A percentile compares a stretch with the other conserved stretches of the same genome.
Conservation (phyloP, 352 stramenopile genomes). For the Globisporangium polare region DNA sequence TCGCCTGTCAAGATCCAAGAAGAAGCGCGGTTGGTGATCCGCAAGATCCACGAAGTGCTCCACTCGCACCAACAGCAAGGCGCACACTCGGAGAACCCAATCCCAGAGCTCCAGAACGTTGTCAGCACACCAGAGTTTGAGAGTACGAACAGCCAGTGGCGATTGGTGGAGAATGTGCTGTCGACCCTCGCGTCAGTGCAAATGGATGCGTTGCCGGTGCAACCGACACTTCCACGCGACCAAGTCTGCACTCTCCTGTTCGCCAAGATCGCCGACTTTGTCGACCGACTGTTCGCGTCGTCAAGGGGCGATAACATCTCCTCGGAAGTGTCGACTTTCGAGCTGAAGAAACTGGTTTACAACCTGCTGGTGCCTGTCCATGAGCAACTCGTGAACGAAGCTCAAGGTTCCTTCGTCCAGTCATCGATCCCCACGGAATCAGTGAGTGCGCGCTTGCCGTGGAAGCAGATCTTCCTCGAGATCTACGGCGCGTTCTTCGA, state of each 20-base stretch:
- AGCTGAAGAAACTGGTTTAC: slow-evolving; percentile 66
- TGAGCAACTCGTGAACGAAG: slow-evolving; percentile 23
- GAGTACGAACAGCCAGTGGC: slow-evolving; percentile 36
- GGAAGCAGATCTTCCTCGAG: slow-evolving; percentile 51
- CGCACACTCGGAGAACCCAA: slow-evolving; percentile 16
- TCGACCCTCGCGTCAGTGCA: slow-evolving; percentile 25
- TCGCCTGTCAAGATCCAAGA: slow-evolving; percentile 11
- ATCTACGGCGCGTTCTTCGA: slow-evolving; percentile 65
- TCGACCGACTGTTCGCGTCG: slow-evolving; percentile 50
- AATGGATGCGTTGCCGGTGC: slow-evolving; percentile 17
- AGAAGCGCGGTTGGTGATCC: not conserved
- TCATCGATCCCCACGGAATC: slow-evolving; percentile 14
- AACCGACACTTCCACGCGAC: slow-evolving; percentile 16
- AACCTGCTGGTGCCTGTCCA: slow-evolving; percentile 48
- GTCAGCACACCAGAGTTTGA: slow-evolving; percentile 24
- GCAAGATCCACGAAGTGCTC: slow-evolving; percentile 25
- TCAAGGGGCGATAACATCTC: slow-evolving; percentile 5
- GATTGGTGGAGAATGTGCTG: slow-evolving; percentile 26
- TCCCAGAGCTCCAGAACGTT: slow-evolving; percentile 46
- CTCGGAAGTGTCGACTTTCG: slow-evolving; percentile 38
- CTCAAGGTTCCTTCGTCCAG: not conserved
- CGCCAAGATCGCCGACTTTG: slow-evolving; percentile 41
- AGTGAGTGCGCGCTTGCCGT: slow-evolving; percentile 35
- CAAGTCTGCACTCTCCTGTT: slow-evolving; percentile 59
- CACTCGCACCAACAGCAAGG: slow-evolving; percentile 6